These are phyloP conservation scores for Podospora pseudocomata DNA, from an alignment of 495 filamentous ascomycete species.

Conservation along the genomic window DNA sequence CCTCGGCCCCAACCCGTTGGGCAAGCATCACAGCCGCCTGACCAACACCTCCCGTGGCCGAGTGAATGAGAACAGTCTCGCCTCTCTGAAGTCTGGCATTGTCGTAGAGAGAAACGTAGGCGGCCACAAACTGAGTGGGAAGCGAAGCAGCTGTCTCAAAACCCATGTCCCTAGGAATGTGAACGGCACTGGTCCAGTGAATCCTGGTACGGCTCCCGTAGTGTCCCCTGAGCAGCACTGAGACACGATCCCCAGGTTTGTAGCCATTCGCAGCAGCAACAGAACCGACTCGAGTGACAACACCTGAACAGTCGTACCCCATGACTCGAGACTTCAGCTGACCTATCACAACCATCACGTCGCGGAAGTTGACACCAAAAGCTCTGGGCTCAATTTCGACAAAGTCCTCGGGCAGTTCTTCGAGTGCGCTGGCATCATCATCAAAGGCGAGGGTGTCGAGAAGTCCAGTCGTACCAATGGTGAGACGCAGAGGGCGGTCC, in stretches of 20 bases:
- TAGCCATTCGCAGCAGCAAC: conserved; percentile 40
- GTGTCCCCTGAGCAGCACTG: conserved; percentile 34
- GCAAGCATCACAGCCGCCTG: conserved; percentile 56
- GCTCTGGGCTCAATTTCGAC: conserved; percentile 44
- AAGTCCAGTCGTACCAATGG: conserved; percentile 32
- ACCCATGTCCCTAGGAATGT: conserved; percentile 46
- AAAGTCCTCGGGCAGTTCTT: conserved; percentile 24
- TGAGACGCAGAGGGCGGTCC: conserved; percentile 29
- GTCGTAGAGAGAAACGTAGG: conserved; percentile 46
- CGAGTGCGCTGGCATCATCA: conserved; percentile 25
- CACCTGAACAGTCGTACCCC: conserved; percentile 43
- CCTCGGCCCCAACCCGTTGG: conserved; percentile 47
- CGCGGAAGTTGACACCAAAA: conserved; percentile 43
- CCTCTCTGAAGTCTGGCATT: conserved; percentile 39
- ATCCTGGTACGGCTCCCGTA: conserved; percentile 20
- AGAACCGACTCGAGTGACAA: conserved; percentile 52
- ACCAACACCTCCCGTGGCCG: conserved; percentile 54
- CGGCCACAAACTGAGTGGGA: conserved; percentile 52
- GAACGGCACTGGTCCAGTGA: conserved; percentile 25
- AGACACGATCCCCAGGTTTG: conserved; percentile 47
- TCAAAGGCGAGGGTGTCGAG: conserved; percentile 34
- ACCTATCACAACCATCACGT: conserved; percentile 54
- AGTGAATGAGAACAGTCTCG: conserved; percentile 59
- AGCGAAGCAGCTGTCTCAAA: conserved; percentile 50
- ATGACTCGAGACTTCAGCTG: conserved; percentile 38